Conservation (phyloP, 805 yeast genomes). For the Yarrowia hollandica region DNA sequence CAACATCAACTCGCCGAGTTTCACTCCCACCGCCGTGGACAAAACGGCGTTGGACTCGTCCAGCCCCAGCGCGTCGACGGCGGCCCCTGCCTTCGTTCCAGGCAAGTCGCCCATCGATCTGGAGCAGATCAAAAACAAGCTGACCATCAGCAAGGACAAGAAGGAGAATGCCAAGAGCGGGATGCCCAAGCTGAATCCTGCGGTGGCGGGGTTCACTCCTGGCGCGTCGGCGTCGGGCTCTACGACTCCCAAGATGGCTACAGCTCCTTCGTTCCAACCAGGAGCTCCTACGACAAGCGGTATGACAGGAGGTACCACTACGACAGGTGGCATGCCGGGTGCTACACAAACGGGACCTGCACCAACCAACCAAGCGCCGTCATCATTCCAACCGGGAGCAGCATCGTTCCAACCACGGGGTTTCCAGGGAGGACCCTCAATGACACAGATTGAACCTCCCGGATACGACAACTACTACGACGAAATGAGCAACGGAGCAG, state of each 20-base stretch:
- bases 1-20: slow-evolving; percentile 29
- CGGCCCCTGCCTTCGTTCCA: slow-evolving; percentile 20
- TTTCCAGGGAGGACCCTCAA: not conserved
- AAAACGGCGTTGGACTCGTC: not conserved
- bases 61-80: not conserved
- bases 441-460: not conserved
- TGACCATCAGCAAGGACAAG: slow-evolving; percentile 29
- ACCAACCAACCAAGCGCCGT: not conserved
- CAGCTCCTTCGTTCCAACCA: slow-evolving; percentile 11
- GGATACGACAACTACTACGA: slow-evolving; percentile 19
- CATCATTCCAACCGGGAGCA: slow-evolving; percentile 1
- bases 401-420: not conserved
- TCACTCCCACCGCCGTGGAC: slow-evolving; percentile 17
- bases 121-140: slow-evolving; percentile 15
- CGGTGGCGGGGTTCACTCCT: slow-evolving; percentile 4
- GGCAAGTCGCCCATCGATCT: slow-evolving; percentile 14
- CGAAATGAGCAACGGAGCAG: slow-evolving; percentile 21
- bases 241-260: not conserved
- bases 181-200: slow-evolving; percentile 8
- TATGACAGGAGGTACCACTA: too few species aligned
- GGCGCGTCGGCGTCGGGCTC: not conserved
- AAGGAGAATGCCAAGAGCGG: slow-evolving; percentile 4
- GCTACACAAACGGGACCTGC: not conserved
- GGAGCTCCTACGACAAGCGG: not conserved
- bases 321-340: too few species aligned